These are phyloP conservation scores for Nitzschia sp. DNA, from an alignment of 108 stramenopile species.

Conservation along the genomic window DNA sequence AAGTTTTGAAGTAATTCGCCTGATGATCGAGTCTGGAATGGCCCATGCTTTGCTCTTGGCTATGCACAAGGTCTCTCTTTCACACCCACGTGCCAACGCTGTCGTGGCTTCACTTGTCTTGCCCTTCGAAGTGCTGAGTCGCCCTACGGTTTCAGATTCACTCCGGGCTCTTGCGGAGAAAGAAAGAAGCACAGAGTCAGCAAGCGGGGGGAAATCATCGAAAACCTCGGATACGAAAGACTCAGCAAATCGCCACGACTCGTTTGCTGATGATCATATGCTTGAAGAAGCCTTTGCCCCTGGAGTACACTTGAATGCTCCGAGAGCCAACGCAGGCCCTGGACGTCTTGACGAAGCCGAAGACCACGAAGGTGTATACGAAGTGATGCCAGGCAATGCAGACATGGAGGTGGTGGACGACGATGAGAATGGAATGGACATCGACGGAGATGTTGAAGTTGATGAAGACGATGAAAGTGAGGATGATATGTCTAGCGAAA, in stretches of 20 bases:
- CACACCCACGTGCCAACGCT: conserved; percentile 71
- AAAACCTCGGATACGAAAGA: conserved; percentile 1
- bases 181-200: conserved; percentile 34
- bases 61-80: conserved; percentile 70
- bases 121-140: conserved; percentile 87
- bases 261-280: conserved; percentile 60
- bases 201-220: conserved; percentile 12
- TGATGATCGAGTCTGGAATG: conserved; percentile 80
- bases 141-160: conserved; percentile 54
- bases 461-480: conserved; percentile 37
- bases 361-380: conserved; percentile 12
- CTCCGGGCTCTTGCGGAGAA: conserved; percentile 60
- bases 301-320: not conserved
- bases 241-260: conserved; percentile 14
- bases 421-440: conserved; percentile 28
- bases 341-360: conserved; percentile 31
- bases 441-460: conserved; percentile 31
- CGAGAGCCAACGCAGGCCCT: conserved; percentile 1
- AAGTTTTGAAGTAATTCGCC: conserved; percentile 79
- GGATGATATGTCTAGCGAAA: conserved; percentile 35
- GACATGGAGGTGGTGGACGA: conserved; percentile 23
- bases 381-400: conserved; percentile 7
- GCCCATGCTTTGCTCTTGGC: conserved; percentile 77
- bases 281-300: conserved; percentile 66
- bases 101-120: conserved; percentile 65